These are phyloP conservation scores for Apophysomyces trapeziformis DNA, from an alignment of 371 early-diverging fungal genomes.

Conservation along the genomic window DNA sequence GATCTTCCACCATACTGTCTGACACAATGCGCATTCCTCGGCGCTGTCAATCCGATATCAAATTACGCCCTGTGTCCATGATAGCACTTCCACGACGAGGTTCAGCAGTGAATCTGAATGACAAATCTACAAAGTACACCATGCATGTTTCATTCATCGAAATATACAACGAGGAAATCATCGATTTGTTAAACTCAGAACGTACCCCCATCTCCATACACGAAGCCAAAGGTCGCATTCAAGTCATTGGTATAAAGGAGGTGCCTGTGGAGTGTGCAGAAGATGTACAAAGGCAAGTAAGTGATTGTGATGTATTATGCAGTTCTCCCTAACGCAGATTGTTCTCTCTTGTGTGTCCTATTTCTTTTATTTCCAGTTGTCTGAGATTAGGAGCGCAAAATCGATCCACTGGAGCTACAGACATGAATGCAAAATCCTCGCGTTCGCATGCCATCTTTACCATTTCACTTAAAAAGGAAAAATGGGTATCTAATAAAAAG, in stretches of 20 bases:
- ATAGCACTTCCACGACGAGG: conserved; percentile 21
- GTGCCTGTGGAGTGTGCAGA: conserved; percentile 72
- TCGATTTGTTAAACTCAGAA: conserved; percentile 76
- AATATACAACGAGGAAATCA: conserved; percentile 97
- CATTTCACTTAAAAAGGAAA: conserved; percentile 76
- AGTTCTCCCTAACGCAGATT: not conserved
- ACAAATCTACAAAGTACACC: conserved; percentile 44
- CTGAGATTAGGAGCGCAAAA: conserved; percentile 83
- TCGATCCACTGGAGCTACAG: conserved; percentile 93
- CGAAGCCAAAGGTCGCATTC: conserved; percentile 93
- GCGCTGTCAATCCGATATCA: conserved; percentile 19
- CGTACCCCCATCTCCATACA: conserved; percentile 80
- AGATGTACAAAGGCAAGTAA: conserved; percentile 73
- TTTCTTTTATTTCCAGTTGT: conserved; percentile 29
- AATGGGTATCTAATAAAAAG: not conserved
- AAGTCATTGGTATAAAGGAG: conserved; percentile 91
- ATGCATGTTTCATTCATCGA: conserved; percentile 83
- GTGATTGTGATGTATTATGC: not conserved
- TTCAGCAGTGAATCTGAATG: not conserved
- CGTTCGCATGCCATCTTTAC: conserved; percentile 98
- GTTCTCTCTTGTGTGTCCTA: not conserved
- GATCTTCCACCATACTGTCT: not conserved
- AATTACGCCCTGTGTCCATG: conserved; percentile 42
- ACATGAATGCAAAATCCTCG: conserved; percentile 96
- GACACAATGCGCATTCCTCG: conserved; percentile 13